Conservation (phyloP, 495 filamentous ascomycete species). For the Platismatia glauca region DNA sequence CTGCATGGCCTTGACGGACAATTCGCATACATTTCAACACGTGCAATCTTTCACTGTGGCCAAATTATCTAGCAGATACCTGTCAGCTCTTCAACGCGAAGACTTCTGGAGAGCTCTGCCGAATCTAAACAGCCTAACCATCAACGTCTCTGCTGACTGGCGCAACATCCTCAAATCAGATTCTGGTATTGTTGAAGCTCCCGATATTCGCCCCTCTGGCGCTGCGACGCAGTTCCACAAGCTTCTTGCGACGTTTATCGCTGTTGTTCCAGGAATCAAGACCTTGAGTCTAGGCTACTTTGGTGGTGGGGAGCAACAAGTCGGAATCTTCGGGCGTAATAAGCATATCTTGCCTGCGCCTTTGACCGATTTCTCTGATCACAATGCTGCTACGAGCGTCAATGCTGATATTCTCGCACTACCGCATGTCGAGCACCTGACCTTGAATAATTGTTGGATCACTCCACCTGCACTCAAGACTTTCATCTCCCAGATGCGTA, state of each 20-base stretch:
- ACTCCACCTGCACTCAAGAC: constrained; percentile 33
- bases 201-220: constrained; percentile 33
- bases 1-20: constrained; percentile 43
- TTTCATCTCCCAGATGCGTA: constrained; percentile 23
- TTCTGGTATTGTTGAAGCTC: constrained; percentile 31
- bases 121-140: constrained; percentile 33
- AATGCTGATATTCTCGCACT: constrained; percentile 31
- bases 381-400: constrained; percentile 34
- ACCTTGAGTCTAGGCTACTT: constrained; percentile 46
- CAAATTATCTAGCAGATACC: constrained; percentile 41
- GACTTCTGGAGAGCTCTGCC: constrained; percentile 46
- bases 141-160: constrained; percentile 49
- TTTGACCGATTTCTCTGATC: constrained; percentile 4
- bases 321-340: constrained; percentile 44
- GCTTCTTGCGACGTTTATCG: constrained; percentile 36
- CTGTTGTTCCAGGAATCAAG: constrained; percentile 33
- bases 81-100: constrained; percentile 34
- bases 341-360: constrained; percentile 45
- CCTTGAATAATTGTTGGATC: constrained; percentile 48
- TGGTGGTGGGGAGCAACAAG: constrained; percentile 48
- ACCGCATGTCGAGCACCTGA: constrained; percentile 44
- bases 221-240: constrained; percentile 36
- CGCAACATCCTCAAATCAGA: constrained; percentile 35
- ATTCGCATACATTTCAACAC: constrained; percentile 32
- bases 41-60: constrained; percentile 42